Percentiles rank a stretch among this genome's conserved stretches.
Conservation (phyloP, 2,329 filamentous ascomycete species). For the Westerdykella aurantiaca region DNA sequence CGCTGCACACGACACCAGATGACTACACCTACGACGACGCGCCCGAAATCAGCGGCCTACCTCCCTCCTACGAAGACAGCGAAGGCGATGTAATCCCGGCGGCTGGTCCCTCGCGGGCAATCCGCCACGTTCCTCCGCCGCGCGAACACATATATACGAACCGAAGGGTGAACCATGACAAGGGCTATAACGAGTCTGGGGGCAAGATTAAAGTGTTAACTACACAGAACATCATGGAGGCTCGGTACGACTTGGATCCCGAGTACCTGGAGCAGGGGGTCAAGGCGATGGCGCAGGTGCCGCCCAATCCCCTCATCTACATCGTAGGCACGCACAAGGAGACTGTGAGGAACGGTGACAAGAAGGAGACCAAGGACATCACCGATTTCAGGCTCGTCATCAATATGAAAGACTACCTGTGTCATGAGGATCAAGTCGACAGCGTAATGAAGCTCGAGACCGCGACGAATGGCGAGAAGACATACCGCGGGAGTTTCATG, state of each 20-base stretch:
- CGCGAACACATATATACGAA: constrained; percentile 4
- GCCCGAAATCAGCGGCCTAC: constrained; percentile 26
- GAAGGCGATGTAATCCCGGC: constrained; percentile 14
- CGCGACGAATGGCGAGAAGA: constrained; percentile 55
- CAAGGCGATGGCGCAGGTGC: constrained; percentile 17
- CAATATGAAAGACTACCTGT: constrained; percentile 28
- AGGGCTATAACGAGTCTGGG: constrained; percentile 12
- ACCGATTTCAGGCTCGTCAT: constrained; percentile 37
- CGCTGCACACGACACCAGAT: constrained; percentile 36
- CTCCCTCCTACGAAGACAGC: constrained; percentile 35
- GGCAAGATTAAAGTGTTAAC: constrained; percentile 25
- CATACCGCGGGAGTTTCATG: constrained; percentile 59
- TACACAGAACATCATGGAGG: constrained; percentile 24
- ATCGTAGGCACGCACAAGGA: constrained; percentile 36
- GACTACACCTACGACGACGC: constrained; percentile 36
- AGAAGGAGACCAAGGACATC: constrained; percentile 30
- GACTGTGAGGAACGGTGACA: constrained; percentile 30
- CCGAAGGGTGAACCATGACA: constrained; percentile 19
- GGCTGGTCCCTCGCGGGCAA: constrained; percentile 5
- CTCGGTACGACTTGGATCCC: constrained; percentile 30
- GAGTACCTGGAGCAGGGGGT: constrained; percentile 26
- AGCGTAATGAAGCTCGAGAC: constrained; percentile 33
- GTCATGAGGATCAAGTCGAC: constrained; percentile 4
- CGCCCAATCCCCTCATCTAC: constrained; percentile 33
- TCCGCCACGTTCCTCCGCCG: constrained; percentile 24